Base-by-base conservation (phyloP, 495 filamentous ascomycete species). In the Ramalina peruviana region DNA sequence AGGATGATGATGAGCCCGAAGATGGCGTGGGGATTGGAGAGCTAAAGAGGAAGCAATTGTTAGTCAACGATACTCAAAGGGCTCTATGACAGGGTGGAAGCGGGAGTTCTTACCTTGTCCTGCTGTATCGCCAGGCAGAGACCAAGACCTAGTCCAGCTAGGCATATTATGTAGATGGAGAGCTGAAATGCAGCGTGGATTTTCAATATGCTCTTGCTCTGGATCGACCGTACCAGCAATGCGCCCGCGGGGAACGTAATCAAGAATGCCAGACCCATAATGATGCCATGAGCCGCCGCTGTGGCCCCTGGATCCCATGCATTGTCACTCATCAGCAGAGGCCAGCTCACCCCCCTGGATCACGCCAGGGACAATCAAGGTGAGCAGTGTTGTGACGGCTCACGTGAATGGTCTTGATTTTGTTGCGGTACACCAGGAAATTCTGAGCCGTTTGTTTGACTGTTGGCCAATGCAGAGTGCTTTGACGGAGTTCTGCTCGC, bases 181-280 rank as follows among this genome's bases (percentile, higher is more conserved):
- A 49, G 10, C 17, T 53, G 51, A 17, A 49, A 23, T 6, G 12
- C 51, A 1, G 41, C 46, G 15, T 53, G 51, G 13, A 53, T 39
- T 33, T 62, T 58, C 60, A 65, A 48, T 7, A 57, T 26, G 5
- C 38, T 52, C 21, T 61, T 60, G 43, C 58, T 43, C 17, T 51
- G 50, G 36, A 69, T 69, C 12, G 79, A 27, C 3, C 76, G 73
- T 63, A 83, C 77, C 33, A 74, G 51, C 3, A 75, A 53, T 21
- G 78, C 72, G 11, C 79, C 80, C 11, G 75, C 50, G 21, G 79
- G 79, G 54, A 76, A 79, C 12, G 80, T 51, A 12, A 74, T 46
- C 2, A 69, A 67, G 58, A 80, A 74, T 20, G 73, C 70, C n/a
- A 80, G 48, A 19, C 66, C 68, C 74, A 80, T 78, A 48, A 81